These are phyloP conservation scores for Amaranthus tricolor DNA, from an alignment of 179 eudicot genomes.

Conservation along the genomic window DNA sequence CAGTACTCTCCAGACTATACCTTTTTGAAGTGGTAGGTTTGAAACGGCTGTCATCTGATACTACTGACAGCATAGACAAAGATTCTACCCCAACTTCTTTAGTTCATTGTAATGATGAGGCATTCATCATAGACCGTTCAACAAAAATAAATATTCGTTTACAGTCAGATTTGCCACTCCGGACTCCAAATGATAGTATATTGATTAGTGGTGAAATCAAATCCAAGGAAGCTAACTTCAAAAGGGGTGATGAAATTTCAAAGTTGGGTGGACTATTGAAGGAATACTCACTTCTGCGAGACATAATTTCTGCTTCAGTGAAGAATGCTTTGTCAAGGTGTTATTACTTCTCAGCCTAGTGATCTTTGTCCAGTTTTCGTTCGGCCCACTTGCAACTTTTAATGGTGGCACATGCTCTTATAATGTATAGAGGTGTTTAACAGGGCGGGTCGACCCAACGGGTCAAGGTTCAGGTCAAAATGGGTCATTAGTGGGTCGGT, in stretches of 20 bases:
- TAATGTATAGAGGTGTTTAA: background rate
- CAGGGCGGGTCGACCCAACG: too few relatives aligned
- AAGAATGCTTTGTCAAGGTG: constrained; percentile 61
- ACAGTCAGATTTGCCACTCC: constrained; percentile 28
- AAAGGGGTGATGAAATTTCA: constrained; percentile 28
- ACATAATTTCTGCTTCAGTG: constrained; percentile 56
- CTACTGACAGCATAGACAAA: background rate
- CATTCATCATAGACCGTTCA: constrained; percentile 42
- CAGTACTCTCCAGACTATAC: constrained; percentile 55
- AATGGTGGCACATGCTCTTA: background rate
- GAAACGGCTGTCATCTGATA: constrained; percentile 32
- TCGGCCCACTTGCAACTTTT: background rate
- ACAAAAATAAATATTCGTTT: constrained; percentile 55
- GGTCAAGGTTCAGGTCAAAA: too few relatives aligned
- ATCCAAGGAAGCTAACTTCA: constrained; percentile 22
- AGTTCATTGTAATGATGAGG: constrained; percentile 33
- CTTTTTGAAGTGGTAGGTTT: constrained; percentile 59
- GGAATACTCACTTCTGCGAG: constrained; percentile 65
- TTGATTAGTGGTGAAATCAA: constrained; percentile 29
- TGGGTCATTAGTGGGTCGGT: too few relatives aligned
- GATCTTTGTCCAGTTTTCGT: background rate
- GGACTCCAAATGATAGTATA: constrained; percentile 25
- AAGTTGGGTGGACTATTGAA: constrained; percentile 74
- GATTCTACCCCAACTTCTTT: constrained; percentile 18
- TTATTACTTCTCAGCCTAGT: constrained; percentile 1